Evolutionary conservation across 192 early-diverging fungal genomes (phyloP).

Genomic region (Linnemannia exigua): DNA sequence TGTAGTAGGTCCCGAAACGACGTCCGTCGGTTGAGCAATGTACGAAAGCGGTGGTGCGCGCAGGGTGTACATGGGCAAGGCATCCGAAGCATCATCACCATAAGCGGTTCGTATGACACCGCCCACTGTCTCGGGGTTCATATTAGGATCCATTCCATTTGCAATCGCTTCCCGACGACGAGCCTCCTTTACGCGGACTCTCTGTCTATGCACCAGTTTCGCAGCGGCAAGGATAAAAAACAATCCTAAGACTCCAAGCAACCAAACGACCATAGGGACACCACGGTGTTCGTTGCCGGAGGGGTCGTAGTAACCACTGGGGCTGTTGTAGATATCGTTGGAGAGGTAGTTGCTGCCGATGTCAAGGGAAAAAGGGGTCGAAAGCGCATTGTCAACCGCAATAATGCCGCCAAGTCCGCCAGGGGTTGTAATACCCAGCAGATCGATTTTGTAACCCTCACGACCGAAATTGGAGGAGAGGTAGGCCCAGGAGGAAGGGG

Average conservation of each 20-base stretch:
- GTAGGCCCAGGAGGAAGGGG: neutral
- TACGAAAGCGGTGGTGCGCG: neutral
- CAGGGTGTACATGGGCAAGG: neutral
- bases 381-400: neutral
- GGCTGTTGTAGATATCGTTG: neutral
- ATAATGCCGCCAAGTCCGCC: neutral
- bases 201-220: neutral
- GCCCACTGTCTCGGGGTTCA: neutral
- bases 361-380: neutral
- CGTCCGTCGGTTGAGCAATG: neutral
- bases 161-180: neutral
- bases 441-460: neutral
- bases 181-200: neutral
- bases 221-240: neutral
- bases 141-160: neutral
- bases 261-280: neutral
- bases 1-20: neutral
- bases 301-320: too few species aligned
- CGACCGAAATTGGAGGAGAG: constrained; percentile 3
- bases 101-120: neutral
- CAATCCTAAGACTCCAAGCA: neutral
- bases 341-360: neutral
- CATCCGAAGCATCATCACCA: neutral
- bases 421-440: neutral
- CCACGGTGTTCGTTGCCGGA: too few species aligned